phyloP scores from a whole-genome alignment of 2,329 filamentous ascomycete genomes.

The Neofusicoccum umdonicola region DNA sequence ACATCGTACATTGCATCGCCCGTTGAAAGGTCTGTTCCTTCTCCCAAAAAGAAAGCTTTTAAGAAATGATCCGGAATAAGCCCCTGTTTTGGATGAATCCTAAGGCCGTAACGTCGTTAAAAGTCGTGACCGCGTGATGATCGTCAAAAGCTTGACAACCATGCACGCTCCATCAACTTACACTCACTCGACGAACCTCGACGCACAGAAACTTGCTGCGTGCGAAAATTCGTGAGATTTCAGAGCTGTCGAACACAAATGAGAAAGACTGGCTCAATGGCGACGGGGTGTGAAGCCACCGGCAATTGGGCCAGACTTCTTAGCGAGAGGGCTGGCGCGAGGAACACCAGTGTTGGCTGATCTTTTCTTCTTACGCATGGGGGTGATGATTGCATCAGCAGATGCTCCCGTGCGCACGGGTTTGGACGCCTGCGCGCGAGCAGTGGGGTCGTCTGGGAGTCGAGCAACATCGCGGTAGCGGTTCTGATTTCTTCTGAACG shows the following conservation, averaged over 20 bases:
- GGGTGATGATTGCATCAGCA: constrained; percentile 39
- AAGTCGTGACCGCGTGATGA: constrained; percentile 1
- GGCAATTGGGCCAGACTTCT: constrained; percentile 14
- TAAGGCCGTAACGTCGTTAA: constrained; percentile 14
- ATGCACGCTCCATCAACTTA: not conserved
- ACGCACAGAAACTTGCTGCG: not conserved
- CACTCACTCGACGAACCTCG: not conserved
- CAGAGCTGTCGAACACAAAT: not conserved
- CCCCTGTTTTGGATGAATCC: not conserved
- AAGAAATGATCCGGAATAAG: not conserved
- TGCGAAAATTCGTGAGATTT: not conserved
- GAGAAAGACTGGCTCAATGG: not conserved
- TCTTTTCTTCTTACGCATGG: constrained; percentile 33
- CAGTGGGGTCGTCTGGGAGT: constrained; percentile 35
- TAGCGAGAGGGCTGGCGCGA: constrained; percentile 13
- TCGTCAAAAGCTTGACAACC: not conserved
- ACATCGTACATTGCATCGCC: not conserved
- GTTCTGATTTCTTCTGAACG: constrained; percentile 40
- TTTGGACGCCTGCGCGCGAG: constrained; percentile 35
- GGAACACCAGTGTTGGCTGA: not conserved
- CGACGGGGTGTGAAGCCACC: constrained; percentile 12
- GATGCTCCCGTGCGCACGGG: constrained; percentile 39
- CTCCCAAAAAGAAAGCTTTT: constrained; percentile 2
- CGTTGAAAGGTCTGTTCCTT: not conserved
- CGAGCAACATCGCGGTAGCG: constrained; percentile 38